Percentiles rank a stretch among this genome's conserved stretches.
Conservation (phyloP, 1,284 basidiomycete genomes). For the Chalciporus sp. region DNA sequence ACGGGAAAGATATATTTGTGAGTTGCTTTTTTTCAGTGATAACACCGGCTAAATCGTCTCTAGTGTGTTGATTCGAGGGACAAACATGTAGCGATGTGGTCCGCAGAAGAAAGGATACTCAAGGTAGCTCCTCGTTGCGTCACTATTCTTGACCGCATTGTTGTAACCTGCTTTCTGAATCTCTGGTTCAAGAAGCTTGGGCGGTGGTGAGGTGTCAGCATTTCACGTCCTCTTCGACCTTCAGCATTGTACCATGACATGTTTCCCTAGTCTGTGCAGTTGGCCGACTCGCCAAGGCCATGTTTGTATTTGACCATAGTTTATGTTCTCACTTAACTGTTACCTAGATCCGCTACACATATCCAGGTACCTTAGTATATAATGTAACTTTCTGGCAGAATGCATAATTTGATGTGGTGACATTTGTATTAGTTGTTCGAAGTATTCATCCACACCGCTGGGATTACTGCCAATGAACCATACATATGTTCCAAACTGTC, state of each 20-base stretch:
- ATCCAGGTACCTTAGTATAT: slow-evolving; percentile 3
- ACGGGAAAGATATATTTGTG: slow-evolving; percentile 50
- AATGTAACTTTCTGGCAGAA: not conserved
- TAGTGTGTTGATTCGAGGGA: slow-evolving; percentile 56
- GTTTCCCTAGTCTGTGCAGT: slow-evolving; percentile 7
- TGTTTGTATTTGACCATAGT: slow-evolving; percentile 23
- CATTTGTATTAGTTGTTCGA: not conserved
- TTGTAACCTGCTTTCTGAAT: slow-evolving; percentile 59
- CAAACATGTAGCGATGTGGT: slow-evolving; percentile 53
- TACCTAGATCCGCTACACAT: not conserved
- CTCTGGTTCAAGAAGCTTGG: slow-evolving; percentile 50
- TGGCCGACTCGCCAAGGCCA: not conserved
- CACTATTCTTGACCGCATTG: slow-evolving; percentile 51
- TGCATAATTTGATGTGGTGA: not conserved
- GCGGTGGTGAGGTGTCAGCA: slow-evolving; percentile 38
- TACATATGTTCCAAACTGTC: not conserved
- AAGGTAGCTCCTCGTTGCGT: slow-evolving; percentile 43
- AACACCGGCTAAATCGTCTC: slow-evolving; percentile 1
- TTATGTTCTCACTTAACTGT: slow-evolving; percentile 21
- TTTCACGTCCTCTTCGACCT: not conserved
- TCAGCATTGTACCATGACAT: slow-evolving; percentile 10
- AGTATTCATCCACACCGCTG: not conserved
- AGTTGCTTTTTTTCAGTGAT: slow-evolving; percentile 21
- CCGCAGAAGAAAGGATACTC: slow-evolving; percentile 41
- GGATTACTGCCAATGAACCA: not conserved